A percentile compares a stretch with the other conserved stretches of the same genome.
Evolutionary conservation across 352 stramenopile species (phyloP).

Genomic region (Globisporangium spiculum): DNA sequence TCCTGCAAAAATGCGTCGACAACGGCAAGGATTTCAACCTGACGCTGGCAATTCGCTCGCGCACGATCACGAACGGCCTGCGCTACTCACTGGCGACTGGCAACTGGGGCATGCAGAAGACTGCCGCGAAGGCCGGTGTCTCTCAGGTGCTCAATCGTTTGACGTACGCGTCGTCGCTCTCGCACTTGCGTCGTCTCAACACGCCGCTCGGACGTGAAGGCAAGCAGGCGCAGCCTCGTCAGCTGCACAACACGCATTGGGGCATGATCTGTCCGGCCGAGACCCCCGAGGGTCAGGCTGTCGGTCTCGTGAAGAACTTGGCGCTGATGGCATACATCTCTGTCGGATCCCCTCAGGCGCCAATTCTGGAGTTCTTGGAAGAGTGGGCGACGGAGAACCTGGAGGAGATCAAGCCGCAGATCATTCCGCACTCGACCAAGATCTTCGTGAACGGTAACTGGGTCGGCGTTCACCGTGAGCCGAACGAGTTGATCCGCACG

Average conservation of each 20-base stretch:
- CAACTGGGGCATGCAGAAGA: slow-evolving; percentile 98
- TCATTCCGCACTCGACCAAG: slow-evolving; percentile 98
- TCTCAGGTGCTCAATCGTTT: slow-evolving; percentile 99
- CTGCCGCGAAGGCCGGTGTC: slow-evolving; percentile 95
- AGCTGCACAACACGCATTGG: slow-evolving; percentile 99
- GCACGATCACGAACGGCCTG: slow-evolving; percentile 97
- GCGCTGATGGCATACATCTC: slow-evolving; percentile 99
- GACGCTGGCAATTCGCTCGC: slow-evolving; percentile 96
- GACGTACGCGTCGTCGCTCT: slow-evolving; percentile 98
- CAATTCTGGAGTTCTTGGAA: slow-evolving; percentile 98
- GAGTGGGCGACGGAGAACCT: slow-evolving; percentile 98
- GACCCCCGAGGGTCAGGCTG: slow-evolving; percentile 94
- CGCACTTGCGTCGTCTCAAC: slow-evolving; percentile 98
- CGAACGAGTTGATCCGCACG: slow-evolving; percentile 94
- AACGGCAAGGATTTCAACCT: slow-evolving; percentile 96
- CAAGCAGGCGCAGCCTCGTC: slow-evolving; percentile 98
- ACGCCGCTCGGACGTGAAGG: slow-evolving; percentile 98
- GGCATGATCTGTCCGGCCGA: slow-evolving; percentile 99
- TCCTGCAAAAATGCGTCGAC: slow-evolving; percentile 90
- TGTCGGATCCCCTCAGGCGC: slow-evolving; percentile 89
- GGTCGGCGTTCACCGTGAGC: slow-evolving; percentile 98
- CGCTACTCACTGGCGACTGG: slow-evolving; percentile 99
- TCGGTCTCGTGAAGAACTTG: slow-evolving; percentile 98
- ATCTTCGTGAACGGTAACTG: slow-evolving; percentile 99
- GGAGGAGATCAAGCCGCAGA: slow-evolving; percentile 96